Base-by-base conservation (phyloP, 2,329 filamentous ascomycete genomes). In the Fusarium tanahbumbuense region DNA sequence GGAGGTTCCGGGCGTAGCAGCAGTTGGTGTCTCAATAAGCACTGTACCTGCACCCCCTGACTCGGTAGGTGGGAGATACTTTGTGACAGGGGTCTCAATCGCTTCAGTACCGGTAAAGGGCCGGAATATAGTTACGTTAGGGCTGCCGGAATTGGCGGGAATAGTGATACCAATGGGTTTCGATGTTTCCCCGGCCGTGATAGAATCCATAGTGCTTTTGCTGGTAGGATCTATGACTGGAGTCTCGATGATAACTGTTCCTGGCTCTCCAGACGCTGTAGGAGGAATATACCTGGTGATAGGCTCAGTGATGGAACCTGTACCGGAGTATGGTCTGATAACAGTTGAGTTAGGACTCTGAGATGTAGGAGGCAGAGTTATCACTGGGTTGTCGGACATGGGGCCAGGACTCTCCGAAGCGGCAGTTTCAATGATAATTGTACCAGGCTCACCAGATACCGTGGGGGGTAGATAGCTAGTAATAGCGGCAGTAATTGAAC, bases 201-300 rank as follows among this genome's bases (percentile, higher is more conserved):
- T 40, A 8, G 49, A 20, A 6, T 5, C 6, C 30, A 32, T 32
- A 16, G 30, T 15, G 30, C 30, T 32, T 32, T 32, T 8, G 4
- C 45, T 5, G 49, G 40, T 16, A 5, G 16, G 44, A 9, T 47
- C 48, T 2, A 54, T 18, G 7, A 30, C 30, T 11, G 48, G 44
- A 3, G 61, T 64, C 25, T 64, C 61, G 8, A 64, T 61, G 18
- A 64, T 47, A 2, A 64, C 15, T 11, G 60, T 63, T 2, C 60
- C 60, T 18, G 60, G 60, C 8, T 59, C 48, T 3, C 57, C 61
- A 10, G 57, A 25, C 8, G 45, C 56, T 2, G 56, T 44, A 2
- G 61, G 57, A 3, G 58, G 52, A 3, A 56, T 15, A 18, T 62
- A 65, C 22, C 47, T 52, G 8, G 57, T 64, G 2, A 64, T 18